Conservation (phyloP, 768 basidiomycete species). For the Cyathus striatus region DNA sequence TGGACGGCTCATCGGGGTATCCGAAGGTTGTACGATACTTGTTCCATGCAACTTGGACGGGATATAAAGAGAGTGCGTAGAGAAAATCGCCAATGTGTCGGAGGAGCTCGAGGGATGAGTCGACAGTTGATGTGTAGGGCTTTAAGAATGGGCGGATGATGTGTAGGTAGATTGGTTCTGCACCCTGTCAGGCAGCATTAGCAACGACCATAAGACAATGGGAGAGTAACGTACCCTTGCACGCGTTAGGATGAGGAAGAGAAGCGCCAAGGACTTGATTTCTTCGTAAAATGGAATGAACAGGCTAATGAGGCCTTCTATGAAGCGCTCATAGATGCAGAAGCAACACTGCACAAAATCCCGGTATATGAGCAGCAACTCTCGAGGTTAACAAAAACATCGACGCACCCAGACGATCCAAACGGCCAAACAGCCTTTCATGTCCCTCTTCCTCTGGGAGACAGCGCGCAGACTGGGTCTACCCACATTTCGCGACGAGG, state of each 20-base stretch:
- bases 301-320: conserved; percentile 61
- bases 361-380: background rate
- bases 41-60: conserved; percentile 25
- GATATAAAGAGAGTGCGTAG: conserved; percentile 34
- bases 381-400: background rate
- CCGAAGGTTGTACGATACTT: conserved; percentile 30
- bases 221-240: conserved; percentile 51
- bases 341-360: conserved; percentile 53
- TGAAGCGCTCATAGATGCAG: conserved; percentile 58
- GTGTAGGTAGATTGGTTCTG: conserved; percentile 82
- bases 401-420: conserved; percentile 81
- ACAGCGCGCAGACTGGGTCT: conserved; percentile 62
- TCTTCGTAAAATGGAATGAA: conserved; percentile 84
- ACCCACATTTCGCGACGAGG: conserved; percentile 48
- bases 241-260: conserved; percentile 75
- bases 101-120: conserved; percentile 55
- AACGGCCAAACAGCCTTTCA: conserved; percentile 80
- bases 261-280: conserved; percentile 65
- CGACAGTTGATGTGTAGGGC: conserved; percentile 66
- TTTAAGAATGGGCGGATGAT: conserved; percentile 74
- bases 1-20: conserved; percentile 6
- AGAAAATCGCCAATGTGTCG: conserved; percentile 64
- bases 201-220: background rate
- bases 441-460: conserved; percentile 74
- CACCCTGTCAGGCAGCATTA: no score